phyloP scores from a whole-genome alignment of 2,329 filamentous ascomycete species.

The Fusarium torreyae region DNA sequence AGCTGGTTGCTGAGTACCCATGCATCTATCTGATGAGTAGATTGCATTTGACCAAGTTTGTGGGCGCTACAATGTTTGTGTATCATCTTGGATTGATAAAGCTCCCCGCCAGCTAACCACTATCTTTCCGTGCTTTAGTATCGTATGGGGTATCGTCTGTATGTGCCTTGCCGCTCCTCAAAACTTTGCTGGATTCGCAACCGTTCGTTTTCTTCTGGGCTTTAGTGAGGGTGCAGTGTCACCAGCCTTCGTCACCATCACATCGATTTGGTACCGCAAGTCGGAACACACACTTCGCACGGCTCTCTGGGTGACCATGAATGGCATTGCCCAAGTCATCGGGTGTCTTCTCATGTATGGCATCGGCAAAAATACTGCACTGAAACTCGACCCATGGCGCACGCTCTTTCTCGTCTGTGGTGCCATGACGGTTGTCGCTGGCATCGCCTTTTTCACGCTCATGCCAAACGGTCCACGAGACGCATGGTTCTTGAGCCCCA shows the following conservation, averaged over 20 bases:
- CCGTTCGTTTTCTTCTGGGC: conserved; percentile 6
- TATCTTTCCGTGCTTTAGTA: neutral
- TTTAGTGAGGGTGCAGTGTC: conserved; percentile 12
- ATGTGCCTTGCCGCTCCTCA: conserved; percentile 7
- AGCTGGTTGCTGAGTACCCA: neutral
- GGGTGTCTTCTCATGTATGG: conserved; percentile 7
- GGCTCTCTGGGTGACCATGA: conserved; percentile 9
- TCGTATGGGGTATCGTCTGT: conserved; percentile 2
- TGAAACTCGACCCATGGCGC: neutral
- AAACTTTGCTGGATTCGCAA: neutral
- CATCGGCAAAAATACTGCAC: neutral
- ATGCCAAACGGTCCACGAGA: conserved; percentile 1
- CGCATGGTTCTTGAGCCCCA: neutral
- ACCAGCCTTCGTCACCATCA: conserved; percentile 12
- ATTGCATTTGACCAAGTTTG: conserved; percentile 8
- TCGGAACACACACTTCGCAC: conserved; percentile 12
- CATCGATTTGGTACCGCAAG: conserved; percentile 4
- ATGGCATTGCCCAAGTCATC: conserved; percentile 4
- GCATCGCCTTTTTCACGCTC: neutral
- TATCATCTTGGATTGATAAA: too few relatives aligned
- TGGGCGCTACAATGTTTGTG: conserved; percentile 1
- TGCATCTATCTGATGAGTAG: conserved; percentile 12
- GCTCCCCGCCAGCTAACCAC: rapidly evolving
- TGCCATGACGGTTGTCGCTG: neutral
- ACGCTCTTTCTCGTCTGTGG: conserved; percentile 2